These are phyloP conservation scores for Verticillium klebahnii DNA, from an alignment of 2,329 filamentous ascomycete genomes.

Conservation along the genomic window DNA sequence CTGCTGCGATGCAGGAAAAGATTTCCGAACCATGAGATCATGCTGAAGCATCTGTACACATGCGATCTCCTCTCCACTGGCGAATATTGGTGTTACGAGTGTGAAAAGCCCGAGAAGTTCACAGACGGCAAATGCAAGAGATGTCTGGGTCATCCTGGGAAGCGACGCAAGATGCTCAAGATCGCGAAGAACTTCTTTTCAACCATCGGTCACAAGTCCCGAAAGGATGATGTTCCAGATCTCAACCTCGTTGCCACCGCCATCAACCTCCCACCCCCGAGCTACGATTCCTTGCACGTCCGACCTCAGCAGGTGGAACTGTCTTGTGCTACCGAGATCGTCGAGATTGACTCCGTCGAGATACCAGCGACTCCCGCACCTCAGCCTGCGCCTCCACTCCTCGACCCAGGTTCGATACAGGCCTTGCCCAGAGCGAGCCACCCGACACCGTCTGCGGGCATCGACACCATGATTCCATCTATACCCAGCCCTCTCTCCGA, in stretches of 20 bases:
- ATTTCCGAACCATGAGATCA: slow-evolving; percentile 47
- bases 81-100: slow-evolving; percentile 54
- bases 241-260: slow-evolving; percentile 23
- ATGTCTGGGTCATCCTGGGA: slow-evolving; percentile 45
- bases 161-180: slow-evolving; percentile 45
- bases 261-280: slow-evolving; percentile 32
- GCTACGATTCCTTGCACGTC: slow-evolving; percentile 38
- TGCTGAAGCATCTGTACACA: slow-evolving; percentile 47
- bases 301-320: slow-evolving; percentile 35
- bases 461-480: background rate
- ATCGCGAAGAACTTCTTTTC: slow-evolving; percentile 52
- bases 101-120: slow-evolving; percentile 46
- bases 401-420: background rate
- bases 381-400: background rate
- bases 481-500: slow-evolving; percentile 9
- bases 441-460: background rate
- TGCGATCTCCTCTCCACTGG: slow-evolving; percentile 43
- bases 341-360: slow-evolving; percentile 48
- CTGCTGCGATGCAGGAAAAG: slow-evolving; percentile 44
- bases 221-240: slow-evolving; percentile 26
- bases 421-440: background rate
- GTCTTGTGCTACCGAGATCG: slow-evolving; percentile 43
- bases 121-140: slow-evolving; percentile 46
- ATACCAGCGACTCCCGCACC: slow-evolving; percentile 15
- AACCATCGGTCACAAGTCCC: slow-evolving; percentile 43